phyloP scores from a whole-genome alignment of 805 yeast species.

The Ogataea polymorpha region DNA sequence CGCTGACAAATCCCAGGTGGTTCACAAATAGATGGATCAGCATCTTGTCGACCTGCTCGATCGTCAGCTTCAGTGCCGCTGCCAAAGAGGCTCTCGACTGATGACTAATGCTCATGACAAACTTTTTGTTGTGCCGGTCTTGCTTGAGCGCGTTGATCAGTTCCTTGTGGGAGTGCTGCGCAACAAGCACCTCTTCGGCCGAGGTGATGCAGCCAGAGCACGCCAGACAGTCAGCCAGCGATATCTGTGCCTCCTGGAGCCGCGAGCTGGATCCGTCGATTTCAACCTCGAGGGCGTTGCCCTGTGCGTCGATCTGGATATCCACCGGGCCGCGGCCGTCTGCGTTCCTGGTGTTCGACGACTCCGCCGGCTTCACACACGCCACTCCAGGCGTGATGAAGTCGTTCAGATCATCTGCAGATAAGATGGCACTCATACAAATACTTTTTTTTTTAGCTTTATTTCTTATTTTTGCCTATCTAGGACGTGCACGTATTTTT shows the following conservation, averaged over 20 bases:
- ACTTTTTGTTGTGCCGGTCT: constrained; percentile 35
- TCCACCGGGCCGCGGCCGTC: constrained; percentile 37
- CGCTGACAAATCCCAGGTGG: constrained; percentile 63
- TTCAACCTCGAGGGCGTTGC: constrained; percentile 67
- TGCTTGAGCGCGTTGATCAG: constrained; percentile 55
- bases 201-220: constrained; percentile 97
- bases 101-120: constrained; percentile 79
- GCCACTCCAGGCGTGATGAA: constrained; percentile 93
- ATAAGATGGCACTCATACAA: constrained; percentile 78
- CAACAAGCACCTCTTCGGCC: constrained; percentile 91
- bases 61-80: constrained; percentile 51
- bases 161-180: constrained; percentile 85
- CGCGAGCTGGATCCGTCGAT: constrained; percentile 48
- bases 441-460: background rate
- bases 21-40: constrained; percentile 56
- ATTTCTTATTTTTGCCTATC: constrained; percentile 9
- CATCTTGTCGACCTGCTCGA: constrained; percentile 59
- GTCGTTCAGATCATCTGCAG: constrained; percentile 90
- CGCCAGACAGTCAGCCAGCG: constrained; percentile 89
- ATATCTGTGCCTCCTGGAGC: constrained; percentile 79
- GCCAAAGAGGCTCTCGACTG: constrained; percentile 85
- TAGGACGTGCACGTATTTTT: background rate
- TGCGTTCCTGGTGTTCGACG: constrained; percentile 15
- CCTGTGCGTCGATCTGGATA: constrained; percentile 56
- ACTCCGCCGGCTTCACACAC: constrained; percentile 81